Percentiles rank a stretch among this genome's conserved stretches.
phyloP scores from a whole-genome alignment of 192 early-diverging fungal genomes.

The Podila horticola region DNA sequence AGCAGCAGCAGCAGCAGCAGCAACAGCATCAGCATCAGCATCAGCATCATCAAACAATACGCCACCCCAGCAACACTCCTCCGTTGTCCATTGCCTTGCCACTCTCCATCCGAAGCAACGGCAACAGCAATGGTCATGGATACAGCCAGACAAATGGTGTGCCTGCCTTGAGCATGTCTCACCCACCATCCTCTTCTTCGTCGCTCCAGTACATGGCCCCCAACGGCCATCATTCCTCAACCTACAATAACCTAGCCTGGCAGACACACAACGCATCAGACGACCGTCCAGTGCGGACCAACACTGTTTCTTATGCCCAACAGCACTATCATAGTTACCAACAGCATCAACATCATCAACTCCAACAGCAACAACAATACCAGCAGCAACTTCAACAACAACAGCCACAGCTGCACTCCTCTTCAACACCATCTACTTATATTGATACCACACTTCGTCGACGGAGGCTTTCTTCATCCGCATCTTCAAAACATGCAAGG shows the following conservation, averaged over 20 bases:
- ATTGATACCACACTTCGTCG: constrained; percentile 18
- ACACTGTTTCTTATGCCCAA: neutral
- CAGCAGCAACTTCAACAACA: neutral
- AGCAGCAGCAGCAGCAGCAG: neutral
- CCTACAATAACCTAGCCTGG: neutral
- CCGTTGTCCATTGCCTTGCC: constrained; percentile 32
- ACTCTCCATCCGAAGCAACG: constrained; percentile 3
- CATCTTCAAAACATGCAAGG: constrained; percentile 24
- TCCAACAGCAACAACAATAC: neutral
- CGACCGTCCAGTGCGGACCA: neutral
- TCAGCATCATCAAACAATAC: neutral
- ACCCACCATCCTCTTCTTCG: neutral
- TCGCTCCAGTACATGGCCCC: neutral
- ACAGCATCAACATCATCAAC: neutral
- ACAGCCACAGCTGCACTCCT: neutral
- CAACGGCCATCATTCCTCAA: neutral
- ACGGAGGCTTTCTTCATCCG: constrained; percentile 23
- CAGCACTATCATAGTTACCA: neutral
- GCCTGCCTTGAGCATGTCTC: neutral
- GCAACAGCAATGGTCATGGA: neutral
- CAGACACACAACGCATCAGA: neutral
- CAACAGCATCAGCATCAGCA: constrained; percentile 1
- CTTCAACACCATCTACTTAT: neutral
- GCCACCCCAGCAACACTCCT: neutral
- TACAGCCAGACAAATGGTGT: neutral